Base-by-base conservation (phyloP, 192 early-diverging fungal species). In the Entomortierella beljakovae region DNA sequence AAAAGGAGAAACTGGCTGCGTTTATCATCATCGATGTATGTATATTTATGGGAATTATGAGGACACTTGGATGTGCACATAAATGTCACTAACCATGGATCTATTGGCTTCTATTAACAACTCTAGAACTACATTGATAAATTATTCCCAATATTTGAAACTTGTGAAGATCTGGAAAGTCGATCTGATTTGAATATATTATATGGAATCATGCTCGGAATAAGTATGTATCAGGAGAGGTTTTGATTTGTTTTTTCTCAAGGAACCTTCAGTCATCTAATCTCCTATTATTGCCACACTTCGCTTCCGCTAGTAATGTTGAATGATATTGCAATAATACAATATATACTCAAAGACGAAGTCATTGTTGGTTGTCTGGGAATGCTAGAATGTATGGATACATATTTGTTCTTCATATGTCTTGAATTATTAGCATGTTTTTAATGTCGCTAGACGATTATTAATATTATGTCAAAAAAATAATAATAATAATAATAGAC, bases 161-260 rank as follows among this genome's bases (percentile, higher is more conserved):
- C 86, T 18, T 94, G 90, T 57, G 97, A 97, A 75, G 94, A 97
- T 68, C 65, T 95, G 77, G 95, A 97, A 37, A 87, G 85, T 22
- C 83, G 81, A 7, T 84, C 91, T 6, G 93, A 93, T 60, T 68
- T 97, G 34, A 91, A 94, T 65, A 52, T 80, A 2, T 74, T 99
- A 50, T 90, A 91, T 63, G 88, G 81, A 40, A 95, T 97, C 46
- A 86, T 92, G 68, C 85, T 88, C 43, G 85, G 85, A 57, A 91
- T 95, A 46, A 87, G 94, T 95, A 86, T 77, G 90, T 70, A 29
- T 15, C 52, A 32, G 3, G 2, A 26, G 20, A 16, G 35, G 22
- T 37, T 23, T 13, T 48, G 3, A 11, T 46, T 46, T 31, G n/a
- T 48, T 11, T 26, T 46, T 61, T 28, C 9, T 4, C 23, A 25